Base-by-base conservation (phyloP, 805 yeast genomes). In the Candida ipomoeae region DNA sequence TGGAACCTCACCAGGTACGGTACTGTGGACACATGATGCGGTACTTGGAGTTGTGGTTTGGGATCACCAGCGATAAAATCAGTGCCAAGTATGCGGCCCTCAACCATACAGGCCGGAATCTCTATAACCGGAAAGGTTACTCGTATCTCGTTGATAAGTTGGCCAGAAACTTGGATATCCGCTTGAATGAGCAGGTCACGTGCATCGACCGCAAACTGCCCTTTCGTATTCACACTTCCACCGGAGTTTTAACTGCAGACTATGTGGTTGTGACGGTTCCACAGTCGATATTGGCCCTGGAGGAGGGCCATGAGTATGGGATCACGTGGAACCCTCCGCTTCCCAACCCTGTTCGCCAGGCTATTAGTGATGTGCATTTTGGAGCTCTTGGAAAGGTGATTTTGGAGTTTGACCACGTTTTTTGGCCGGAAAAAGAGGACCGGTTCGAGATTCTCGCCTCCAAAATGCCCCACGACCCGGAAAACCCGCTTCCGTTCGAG, bases 231-330 rank as follows among this genome's bases (percentile, higher is more conserved):
- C 66, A 69, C 7, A 69, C 79, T 0, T 60, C 54, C 0, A 55
- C 63, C 6, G 74, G 76, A 2, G 48, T 53, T 2, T 64, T 71
- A 33, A 54, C 56, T 2, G 74, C 82, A 31, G 82, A 86, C 43
- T 85, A 81, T 61, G 70, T 81, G 29, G 74, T 90, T 13, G 85
- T 88, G 6, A 83, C 96, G 0, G 81, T 87, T 5, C 96, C 97
- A 0, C 85, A 85, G 54, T 85, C 91, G 34, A 75, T 86, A 3
- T 67, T 89, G 35, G 79, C 78, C 49, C 58, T 80, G 3, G 64
- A 68, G 0, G 52, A 60, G 2, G 41, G 51, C 6, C 53, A 60
- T n/a, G 62, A 65, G 10, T 83, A 84, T 5, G 75, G 76, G 15
- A 79, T 85, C 29, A 63, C 45, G 34, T 86, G 88, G 75, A 57